Evolutionary conservation across 2,329 filamentous ascomycete species (phyloP).

Genomic region (Colletotrichum higginsianum): DNA sequence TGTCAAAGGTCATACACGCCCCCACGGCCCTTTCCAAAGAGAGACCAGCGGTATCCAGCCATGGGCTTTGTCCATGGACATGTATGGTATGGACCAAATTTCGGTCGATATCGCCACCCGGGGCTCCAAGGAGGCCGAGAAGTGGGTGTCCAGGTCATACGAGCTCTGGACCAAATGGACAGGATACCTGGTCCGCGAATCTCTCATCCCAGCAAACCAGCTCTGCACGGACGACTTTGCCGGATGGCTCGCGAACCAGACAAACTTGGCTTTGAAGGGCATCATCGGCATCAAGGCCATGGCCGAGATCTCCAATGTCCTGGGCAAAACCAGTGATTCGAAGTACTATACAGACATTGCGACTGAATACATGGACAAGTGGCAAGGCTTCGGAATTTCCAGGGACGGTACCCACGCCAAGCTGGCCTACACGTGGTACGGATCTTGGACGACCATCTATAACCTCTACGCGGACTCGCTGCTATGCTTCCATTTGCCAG

Average conservation of each 20-base stretch:
- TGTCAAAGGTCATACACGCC: slow-evolving; percentile 51
- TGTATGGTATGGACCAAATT: slow-evolving; percentile 69
- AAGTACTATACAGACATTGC: slow-evolving; percentile 75
- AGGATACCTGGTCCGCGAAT: slow-evolving; percentile 78
- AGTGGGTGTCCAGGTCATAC: slow-evolving; percentile 69
- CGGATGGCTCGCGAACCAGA: slow-evolving; percentile 81
- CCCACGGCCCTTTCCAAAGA: not conserved
- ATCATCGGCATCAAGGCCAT: slow-evolving; percentile 86
- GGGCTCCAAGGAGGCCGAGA: slow-evolving; percentile 57
- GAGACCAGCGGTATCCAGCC: slow-evolving; percentile 52
- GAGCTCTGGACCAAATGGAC: slow-evolving; percentile 84
- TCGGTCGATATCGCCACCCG: slow-evolving; percentile 68
- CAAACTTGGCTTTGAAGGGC: slow-evolving; percentile 82
- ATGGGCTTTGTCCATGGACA: slow-evolving; percentile 49
- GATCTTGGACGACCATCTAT: slow-evolving; percentile 86
- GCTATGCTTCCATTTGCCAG: slow-evolving; percentile 80
- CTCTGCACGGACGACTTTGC: slow-evolving; percentile 86
- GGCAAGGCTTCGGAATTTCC: slow-evolving; percentile 79
- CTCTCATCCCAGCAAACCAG: slow-evolving; percentile 79
- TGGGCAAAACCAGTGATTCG: slow-evolving; percentile 71
- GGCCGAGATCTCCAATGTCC: slow-evolving; percentile 75
- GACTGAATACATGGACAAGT: slow-evolving; percentile 77
- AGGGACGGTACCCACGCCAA: slow-evolving; percentile 82
- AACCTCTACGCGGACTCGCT: slow-evolving; percentile 83
- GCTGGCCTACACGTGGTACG: slow-evolving; percentile 85